phyloP scores from a whole-genome alignment of 352 stramenopile species.

The Pythium folliculosum region DNA sequence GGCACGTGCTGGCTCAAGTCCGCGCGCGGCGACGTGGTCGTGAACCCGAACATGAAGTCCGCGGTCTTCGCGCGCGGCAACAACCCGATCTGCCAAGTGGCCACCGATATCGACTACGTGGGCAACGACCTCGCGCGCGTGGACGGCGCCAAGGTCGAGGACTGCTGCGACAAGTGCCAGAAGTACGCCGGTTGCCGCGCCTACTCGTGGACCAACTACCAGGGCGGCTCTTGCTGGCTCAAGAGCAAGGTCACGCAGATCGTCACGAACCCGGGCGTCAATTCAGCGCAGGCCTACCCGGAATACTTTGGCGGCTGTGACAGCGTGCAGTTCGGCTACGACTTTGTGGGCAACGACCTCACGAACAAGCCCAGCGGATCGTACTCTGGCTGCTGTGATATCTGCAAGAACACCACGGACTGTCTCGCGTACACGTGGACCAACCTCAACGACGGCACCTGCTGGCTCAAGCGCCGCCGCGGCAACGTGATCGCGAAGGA shows the following conservation, averaged over 20 bases:
- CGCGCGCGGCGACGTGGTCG: background rate
- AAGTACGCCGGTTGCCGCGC: slow-evolving; percentile 40
- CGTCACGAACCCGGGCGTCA: slow-evolving; percentile 11
- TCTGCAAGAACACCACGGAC: background rate
- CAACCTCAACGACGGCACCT: slow-evolving; percentile 7
- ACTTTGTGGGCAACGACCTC: slow-evolving; percentile 9
- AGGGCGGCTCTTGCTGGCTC: slow-evolving; percentile 47
- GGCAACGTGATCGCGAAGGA: background rate
- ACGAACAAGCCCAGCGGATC: background rate
- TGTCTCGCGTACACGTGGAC: slow-evolving; percentile 1
- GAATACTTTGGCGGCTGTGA: background rate
- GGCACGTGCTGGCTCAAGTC: slow-evolving; percentile 65
- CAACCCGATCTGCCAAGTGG: background rate
- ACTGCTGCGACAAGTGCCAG: slow-evolving; percentile 41
- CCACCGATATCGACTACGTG: slow-evolving; percentile 14
- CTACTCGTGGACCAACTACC: slow-evolving; percentile 59
- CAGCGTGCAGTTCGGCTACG: slow-evolving; percentile 1
- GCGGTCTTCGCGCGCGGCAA: background rate
- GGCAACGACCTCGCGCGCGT: slow-evolving; percentile 15
- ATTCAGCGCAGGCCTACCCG: slow-evolving; percentile 18
- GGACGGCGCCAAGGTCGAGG: background rate
- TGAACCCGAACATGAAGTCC: background rate
- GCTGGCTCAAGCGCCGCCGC: background rate
- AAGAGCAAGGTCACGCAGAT: slow-evolving; percentile 23
- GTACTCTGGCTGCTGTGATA: background rate